These are phyloP conservation scores for Leishmania martiniquensis DNA, from an alignment of 208 protist species.

Conservation along the genomic window DNA sequence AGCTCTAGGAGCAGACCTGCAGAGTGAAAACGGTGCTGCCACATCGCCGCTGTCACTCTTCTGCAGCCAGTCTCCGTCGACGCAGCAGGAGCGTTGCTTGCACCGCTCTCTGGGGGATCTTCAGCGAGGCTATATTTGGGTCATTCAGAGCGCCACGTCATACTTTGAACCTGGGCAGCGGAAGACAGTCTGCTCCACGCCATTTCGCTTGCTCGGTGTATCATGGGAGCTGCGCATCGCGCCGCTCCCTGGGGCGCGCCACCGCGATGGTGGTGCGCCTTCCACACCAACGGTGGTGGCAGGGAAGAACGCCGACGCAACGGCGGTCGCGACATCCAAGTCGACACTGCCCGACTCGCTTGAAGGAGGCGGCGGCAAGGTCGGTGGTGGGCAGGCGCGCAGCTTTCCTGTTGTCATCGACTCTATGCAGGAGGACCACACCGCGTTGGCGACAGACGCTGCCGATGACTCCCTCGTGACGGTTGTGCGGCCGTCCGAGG, in stretches of 20 bases:
- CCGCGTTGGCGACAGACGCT: not conserved
- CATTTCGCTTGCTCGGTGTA: conserved; percentile 55
- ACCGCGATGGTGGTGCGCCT: not conserved
- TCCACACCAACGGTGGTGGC: conserved; percentile 3
- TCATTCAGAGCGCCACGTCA: conserved; percentile 45
- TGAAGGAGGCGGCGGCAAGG: not conserved
- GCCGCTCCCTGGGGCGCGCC: conserved; percentile 19
- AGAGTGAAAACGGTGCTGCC: conserved; percentile 1
- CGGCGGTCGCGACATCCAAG: conserved; percentile 6
- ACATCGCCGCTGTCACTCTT: not conserved
- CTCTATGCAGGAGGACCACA: not conserved
- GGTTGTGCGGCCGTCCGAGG: not conserved
- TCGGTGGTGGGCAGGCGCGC: not conserved
- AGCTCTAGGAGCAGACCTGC: not conserved
- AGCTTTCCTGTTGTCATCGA: conserved; percentile 12
- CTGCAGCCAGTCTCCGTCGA: not conserved
- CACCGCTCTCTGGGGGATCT: conserved; percentile 61
- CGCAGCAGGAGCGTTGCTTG: conserved; percentile 20
- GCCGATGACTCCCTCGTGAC: not conserved
- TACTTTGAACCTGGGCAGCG: conserved; percentile 65
- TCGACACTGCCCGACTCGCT: not conserved
- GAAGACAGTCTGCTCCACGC: conserved; percentile 59
- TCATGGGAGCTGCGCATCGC: conserved; percentile 77
- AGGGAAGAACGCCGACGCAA: conserved; percentile 8
- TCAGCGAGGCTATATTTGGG: conserved; percentile 71